Conservation (phyloP, 148 eudicot species). For the Polygonum maritimum region DNA sequence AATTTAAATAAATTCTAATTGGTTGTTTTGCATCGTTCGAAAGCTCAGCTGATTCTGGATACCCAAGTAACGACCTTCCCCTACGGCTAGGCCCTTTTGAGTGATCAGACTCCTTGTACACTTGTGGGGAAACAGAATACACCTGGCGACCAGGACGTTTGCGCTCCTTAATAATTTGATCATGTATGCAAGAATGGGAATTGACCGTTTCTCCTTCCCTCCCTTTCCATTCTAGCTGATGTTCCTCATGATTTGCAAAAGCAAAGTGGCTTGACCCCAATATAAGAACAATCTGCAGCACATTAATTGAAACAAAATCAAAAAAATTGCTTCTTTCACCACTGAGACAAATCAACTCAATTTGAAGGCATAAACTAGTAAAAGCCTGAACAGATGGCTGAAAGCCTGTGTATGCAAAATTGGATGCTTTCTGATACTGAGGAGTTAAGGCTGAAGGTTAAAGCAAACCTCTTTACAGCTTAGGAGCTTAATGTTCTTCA, state of each 20-base stretch:
- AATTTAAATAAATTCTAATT: slow-evolving; percentile 86
- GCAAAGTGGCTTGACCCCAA: slow-evolving; percentile 28
- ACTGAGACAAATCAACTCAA: neutral
- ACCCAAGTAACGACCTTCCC: slow-evolving; percentile 68
- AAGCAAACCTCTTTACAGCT: neutral
- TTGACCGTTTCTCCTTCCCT: slow-evolving; percentile 26
- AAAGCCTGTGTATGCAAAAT: neutral
- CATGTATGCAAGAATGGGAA: slow-evolving; percentile 97
- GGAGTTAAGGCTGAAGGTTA: neutral
- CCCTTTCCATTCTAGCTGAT: slow-evolving; percentile 26
- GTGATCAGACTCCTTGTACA: slow-evolving; percentile 47
- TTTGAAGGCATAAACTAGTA: neutral
- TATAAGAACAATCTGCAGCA: slow-evolving; percentile 48
- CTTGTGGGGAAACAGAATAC: slow-evolving; percentile 85
- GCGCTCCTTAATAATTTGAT: slow-evolving; percentile 83
- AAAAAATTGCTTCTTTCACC: neutral
- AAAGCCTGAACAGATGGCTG: neutral
- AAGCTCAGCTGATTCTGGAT: slow-evolving; percentile 26
- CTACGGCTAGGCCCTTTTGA: slow-evolving; percentile 31
- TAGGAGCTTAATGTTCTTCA: neutral
- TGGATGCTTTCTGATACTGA: neutral
- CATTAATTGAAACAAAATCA: neutral
- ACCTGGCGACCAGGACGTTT: slow-evolving; percentile 80
- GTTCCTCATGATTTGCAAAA: slow-evolving; percentile 34
- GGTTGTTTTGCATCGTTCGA: slow-evolving; percentile 57